A percentile compares a stretch with the other conserved stretches of the same genome.
Conservation (phyloP, 306 rosid genomes). For the Vicia faba region DNA sequence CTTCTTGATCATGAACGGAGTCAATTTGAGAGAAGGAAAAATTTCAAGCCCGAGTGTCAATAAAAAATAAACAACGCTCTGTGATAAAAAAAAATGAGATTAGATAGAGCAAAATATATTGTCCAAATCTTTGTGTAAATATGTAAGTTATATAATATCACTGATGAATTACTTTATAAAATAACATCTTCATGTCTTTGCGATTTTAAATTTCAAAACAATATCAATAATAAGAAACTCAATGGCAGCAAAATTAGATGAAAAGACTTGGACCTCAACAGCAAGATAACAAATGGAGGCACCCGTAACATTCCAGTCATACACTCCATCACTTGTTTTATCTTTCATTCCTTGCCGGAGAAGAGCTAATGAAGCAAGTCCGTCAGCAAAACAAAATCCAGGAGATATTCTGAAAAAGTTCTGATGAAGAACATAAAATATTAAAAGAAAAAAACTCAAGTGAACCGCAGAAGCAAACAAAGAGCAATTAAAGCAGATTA, state of each 20-base stretch:
- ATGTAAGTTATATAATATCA: neutral
- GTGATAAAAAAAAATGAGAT: constrained; percentile 45
- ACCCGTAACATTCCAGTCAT: constrained; percentile 95
- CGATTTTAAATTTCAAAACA: constrained; percentile 34
- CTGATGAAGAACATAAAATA: constrained; percentile 54
- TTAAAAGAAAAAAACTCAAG: constrained; percentile 26
- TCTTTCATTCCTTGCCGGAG: constrained; percentile 95
- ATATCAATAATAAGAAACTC: constrained; percentile 30
- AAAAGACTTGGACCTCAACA: constrained; percentile 60
- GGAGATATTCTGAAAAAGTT: constrained; percentile 93
- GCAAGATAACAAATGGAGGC: constrained; percentile 93
- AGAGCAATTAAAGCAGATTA: constrained; percentile 21
- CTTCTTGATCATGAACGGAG: constrained; percentile 50
- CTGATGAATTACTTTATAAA: constrained; percentile 15
- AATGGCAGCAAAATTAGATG: constrained; percentile 23
- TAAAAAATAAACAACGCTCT: constrained; percentile 75
- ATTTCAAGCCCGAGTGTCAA: constrained; percentile 77
- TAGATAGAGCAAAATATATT: constrained; percentile 36
- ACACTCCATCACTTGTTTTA: constrained; percentile 73
- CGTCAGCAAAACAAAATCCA: constrained; percentile 99
- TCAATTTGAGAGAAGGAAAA: constrained; percentile 64
- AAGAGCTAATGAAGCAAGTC: constrained; percentile 95
- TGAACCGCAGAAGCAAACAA: constrained; percentile 23
- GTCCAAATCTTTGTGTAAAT: neutral
- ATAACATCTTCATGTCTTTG: neutral